Conservation (phyloP, 2,329 filamentous ascomycete genomes). For the Sclerotinia nivalis region DNA sequence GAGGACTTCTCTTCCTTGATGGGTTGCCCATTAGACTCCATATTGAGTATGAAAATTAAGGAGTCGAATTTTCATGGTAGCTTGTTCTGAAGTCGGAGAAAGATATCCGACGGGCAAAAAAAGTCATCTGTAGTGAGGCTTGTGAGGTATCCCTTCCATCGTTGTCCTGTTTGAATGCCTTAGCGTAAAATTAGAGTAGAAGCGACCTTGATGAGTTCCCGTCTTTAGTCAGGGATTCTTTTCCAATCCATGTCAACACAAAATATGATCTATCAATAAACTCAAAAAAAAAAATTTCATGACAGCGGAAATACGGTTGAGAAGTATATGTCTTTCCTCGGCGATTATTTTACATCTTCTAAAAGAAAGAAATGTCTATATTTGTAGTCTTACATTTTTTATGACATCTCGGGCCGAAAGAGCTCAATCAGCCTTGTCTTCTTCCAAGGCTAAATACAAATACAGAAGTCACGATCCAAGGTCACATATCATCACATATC, state of each 20-base stretch:
- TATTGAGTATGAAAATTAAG: constrained; percentile 36
- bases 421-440: constrained; percentile 25
- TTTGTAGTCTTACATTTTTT: constrained; percentile 11
- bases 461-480: constrained; percentile 14
- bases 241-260: constrained; percentile 23
- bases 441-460: constrained; percentile 23
- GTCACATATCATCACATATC: background rate
- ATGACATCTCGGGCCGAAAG: constrained; percentile 23
- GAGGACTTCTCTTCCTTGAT: constrained; percentile 28
- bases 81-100: constrained; percentile 11
- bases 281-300: no score
- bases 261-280: constrained; percentile 30
- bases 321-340: background rate
- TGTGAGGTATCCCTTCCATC: constrained; percentile 10
- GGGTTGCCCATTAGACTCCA: constrained; percentile 37
- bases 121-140: background rate
- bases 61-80: constrained; percentile 31
- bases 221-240: constrained; percentile 12
- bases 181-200: constrained; percentile 14
- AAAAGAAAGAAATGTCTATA: constrained; percentile 3
- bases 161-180: constrained; percentile 1
- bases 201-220: constrained; percentile 15
- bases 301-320: background rate
- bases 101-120: background rate
- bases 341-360: background rate